Percentiles rank a stretch among this genome's conserved stretches.
Evolutionary conservation across 164 flowering plant species (phyloP).

Genomic region (Tinospora cordifolia): DNA sequence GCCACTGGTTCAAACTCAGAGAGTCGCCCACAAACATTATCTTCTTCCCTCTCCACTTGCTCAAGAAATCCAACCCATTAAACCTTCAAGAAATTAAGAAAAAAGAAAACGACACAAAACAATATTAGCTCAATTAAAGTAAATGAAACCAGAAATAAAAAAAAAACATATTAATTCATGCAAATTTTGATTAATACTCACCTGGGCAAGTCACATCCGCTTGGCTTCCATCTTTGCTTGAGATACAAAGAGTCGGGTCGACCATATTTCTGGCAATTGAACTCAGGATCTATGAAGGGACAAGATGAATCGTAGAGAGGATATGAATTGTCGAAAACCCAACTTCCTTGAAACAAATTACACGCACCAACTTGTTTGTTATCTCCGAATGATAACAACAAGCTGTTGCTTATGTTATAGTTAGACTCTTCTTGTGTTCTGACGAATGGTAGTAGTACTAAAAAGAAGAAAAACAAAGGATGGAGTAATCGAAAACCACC

Average conservation of each 20-base stretch:
- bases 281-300: constrained; percentile 73
- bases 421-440: constrained; percentile 1
- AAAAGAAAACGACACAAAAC: neutral
- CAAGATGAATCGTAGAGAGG: constrained; percentile 71
- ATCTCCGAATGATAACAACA: neutral
- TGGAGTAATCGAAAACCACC: neutral
- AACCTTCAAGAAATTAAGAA: constrained; percentile 36
- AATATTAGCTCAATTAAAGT: neutral
- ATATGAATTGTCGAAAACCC: constrained; percentile 62
- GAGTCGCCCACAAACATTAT: constrained; percentile 91
- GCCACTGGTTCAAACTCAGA: constrained; percentile 60
- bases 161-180: no score
- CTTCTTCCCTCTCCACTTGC: constrained; percentile 64
- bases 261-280: constrained; percentile 65
- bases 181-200: constrained; percentile 17
- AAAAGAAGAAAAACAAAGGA: neutral
- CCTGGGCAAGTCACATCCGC: constrained; percentile 62
- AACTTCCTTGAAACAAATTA: constrained; percentile 56
- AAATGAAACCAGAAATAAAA: neutral
- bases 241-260: constrained; percentile 64
- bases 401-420: constrained; percentile 5
- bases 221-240: constrained; percentile 79
- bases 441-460: neutral
- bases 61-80: constrained; percentile 55
- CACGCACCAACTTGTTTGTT: constrained; percentile 36